Conservation (phyloP, 208 protist genomes). For the Vickermania spadyakhi region DNA sequence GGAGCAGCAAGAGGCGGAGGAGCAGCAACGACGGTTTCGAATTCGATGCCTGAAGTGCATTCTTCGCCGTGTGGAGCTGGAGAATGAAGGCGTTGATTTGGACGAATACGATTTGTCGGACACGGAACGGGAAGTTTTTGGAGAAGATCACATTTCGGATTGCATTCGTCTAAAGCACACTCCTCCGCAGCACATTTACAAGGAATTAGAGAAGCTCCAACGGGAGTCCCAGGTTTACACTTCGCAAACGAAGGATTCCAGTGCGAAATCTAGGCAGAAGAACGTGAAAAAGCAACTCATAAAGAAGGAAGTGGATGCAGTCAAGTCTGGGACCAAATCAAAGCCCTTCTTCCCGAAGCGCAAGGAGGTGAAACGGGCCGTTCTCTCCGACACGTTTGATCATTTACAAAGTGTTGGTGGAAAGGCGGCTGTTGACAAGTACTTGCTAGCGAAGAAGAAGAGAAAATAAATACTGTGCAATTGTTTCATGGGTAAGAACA, state of each 20-base stretch:
- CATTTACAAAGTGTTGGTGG: slow-evolving; percentile 59
- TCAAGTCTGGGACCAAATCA: slow-evolving; percentile 59
- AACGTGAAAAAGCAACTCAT: slow-evolving; percentile 42
- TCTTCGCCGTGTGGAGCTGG: slow-evolving; percentile 53
- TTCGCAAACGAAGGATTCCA: slow-evolving; percentile 25
- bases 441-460: slow-evolving; percentile 46
- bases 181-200: slow-evolving; percentile 30
- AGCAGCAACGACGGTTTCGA: slow-evolving; percentile 45
- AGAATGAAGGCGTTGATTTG: slow-evolving; percentile 56
- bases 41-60: slow-evolving; percentile 62
- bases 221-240: slow-evolving; percentile 57
- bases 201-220: slow-evolving; percentile 58
- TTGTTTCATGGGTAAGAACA: too few species aligned
- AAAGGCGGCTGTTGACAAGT: slow-evolving; percentile 73
- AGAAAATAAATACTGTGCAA: slow-evolving; percentile 8
- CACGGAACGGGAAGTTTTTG: slow-evolving; percentile 64
- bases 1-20: slow-evolving; percentile 60
- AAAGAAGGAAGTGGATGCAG: slow-evolving; percentile 57
- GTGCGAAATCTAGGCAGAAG: slow-evolving; percentile 26
- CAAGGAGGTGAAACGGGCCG: slow-evolving; percentile 51
- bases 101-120: slow-evolving; percentile 82
- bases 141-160: slow-evolving; percentile 55
- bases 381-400: slow-evolving; percentile 66
- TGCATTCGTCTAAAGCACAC: slow-evolving; percentile 40
- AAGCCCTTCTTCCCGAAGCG: slow-evolving; percentile 77